A percentile compares a stretch with the other conserved stretches of the same genome.
These are phyloP conservation scores for Ustilago lituana DNA, from an alignment of 1,284 basidiomycete genomes.

Conservation along the genomic window DNA sequence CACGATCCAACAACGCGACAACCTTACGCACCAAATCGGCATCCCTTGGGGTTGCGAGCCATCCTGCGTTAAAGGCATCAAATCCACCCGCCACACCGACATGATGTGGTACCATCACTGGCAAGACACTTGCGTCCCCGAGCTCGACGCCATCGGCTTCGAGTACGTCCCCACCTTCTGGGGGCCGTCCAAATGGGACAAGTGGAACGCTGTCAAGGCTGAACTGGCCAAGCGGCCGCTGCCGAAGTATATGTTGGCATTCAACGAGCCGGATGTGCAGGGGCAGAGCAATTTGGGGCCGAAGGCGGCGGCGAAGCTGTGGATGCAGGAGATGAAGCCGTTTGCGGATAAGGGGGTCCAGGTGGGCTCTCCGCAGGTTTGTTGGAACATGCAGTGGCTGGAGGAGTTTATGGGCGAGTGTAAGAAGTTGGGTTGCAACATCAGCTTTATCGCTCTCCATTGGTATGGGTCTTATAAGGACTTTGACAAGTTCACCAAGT, in stretches of 20 bases:
- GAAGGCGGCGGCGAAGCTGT: conserved; percentile 50
- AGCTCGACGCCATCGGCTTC: conserved; percentile 40
- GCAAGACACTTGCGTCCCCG: conserved; percentile 36
- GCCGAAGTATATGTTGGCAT: conserved; percentile 51
- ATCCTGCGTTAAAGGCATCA: conserved; percentile 26
- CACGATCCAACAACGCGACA: not conserved
- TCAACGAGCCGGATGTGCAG: conserved; percentile 63
- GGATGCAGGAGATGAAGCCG: conserved; percentile 59
- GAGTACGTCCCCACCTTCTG: conserved; percentile 63
- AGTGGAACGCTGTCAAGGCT: conserved; percentile 53
- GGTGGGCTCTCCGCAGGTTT: conserved; percentile 61
- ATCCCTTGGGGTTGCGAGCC: conserved; percentile 52
- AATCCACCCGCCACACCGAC: conserved; percentile 13
- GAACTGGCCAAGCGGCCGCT: conserved; percentile 23
- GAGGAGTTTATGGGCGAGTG: conserved; percentile 54
- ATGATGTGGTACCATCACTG: conserved; percentile 58
- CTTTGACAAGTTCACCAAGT: conserved; percentile 53
- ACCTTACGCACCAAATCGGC: conserved; percentile 14
- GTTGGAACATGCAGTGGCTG: conserved; percentile 63
- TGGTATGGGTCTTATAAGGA: conserved; percentile 63
- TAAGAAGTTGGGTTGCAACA: conserved; percentile 49
- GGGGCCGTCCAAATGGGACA: conserved; percentile 50
- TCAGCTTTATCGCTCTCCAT: conserved; percentile 62
- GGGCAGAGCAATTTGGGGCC: conserved; percentile 54
- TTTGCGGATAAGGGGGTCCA: conserved; percentile 56